Evolutionary conservation across 257 asterid species (phyloP), one percentile per base, ranked within the genome.

Genomic region (Verbascum thapsus): DNA sequence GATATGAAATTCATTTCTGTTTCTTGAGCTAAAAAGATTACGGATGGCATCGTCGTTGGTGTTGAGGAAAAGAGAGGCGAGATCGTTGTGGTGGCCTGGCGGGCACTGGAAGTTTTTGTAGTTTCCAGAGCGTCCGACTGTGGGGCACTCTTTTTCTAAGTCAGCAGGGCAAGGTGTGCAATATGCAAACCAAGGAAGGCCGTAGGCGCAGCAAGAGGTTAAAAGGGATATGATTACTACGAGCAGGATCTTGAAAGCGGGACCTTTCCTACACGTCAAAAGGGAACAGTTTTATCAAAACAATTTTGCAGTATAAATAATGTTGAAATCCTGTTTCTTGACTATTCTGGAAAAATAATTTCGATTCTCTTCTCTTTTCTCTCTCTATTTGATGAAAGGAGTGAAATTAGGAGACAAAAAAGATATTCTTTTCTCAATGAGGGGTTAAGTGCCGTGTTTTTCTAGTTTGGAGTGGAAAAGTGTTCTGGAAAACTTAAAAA

Each of bases 11-110:
- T 92, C 94, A 4, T 74, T 49, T 56, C 53, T 48, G 67, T 75
- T 74, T 10, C 42, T 52, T 0, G 96, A 72, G 54, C 77, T 83
- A 65, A 92, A 83, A 45, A 92, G 80, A 69, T 85, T 87, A 64
- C 97, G 91, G 70, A 92, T 92, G 83, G 96, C 92, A 45, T 92
- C 97, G 54, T 92, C 97, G 0, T 84, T 87, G 61, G 97, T 89
- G 82, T 85, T 92, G 17, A 92, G 84, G 69, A 92, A 69, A 61
- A 92, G 90, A 52, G 99, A 92, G 22, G 99, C 97, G 20, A 92
- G 94, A 74, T 87, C 97, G 47, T 92, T 92, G 82, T 83, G 87
- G 44, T 85, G 87, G 6, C 94, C 94, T 0, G 83, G 71, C 1
- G 55, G 85, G 62, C 99, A 92, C 49, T 89, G 94, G 78, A 92